Evolutionary conservation across 805 yeast species (phyloP).

Genomic region (Teunomyces kruisii): DNA sequence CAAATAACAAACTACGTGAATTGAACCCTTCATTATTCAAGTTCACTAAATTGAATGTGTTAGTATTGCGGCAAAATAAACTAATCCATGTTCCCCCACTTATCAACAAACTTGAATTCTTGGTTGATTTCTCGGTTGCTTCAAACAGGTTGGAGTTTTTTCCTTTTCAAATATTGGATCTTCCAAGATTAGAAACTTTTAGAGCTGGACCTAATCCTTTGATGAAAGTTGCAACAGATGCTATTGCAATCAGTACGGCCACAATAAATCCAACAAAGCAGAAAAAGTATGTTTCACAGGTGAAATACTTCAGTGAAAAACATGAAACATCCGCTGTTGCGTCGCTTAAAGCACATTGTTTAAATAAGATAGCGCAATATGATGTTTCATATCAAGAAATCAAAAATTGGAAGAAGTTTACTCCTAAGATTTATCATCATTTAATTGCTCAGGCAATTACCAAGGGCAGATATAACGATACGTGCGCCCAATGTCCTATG

Average conservation of each 20-base stretch:
- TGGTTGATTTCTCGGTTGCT: constrained; percentile 53
- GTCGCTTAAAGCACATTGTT: constrained; percentile 46
- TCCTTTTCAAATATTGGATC: constrained; percentile 53
- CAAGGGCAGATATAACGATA: constrained; percentile 49
- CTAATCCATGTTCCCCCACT: constrained; percentile 19
- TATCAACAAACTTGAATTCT: constrained; percentile 21
- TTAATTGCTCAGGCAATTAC: constrained; percentile 53
- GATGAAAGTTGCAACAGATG: constrained; percentile 24
- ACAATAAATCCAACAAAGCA: constrained; percentile 27
- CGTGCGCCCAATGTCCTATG: constrained; percentile 51
- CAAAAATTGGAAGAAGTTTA: constrained; percentile 49
- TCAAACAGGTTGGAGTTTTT: constrained; percentile 50
- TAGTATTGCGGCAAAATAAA: constrained; percentile 50
- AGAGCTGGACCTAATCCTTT: constrained; percentile 56
- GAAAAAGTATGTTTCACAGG: constrained; percentile 22
- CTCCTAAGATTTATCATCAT: constrained; percentile 46
- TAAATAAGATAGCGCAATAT: constrained; percentile 50
- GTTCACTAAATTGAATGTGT: constrained; percentile 48
- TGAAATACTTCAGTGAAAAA: constrained; percentile 22
- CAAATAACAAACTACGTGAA: constrained; percentile 47
- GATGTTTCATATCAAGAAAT: constrained; percentile 56
- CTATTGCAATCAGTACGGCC: constrained; percentile 14
- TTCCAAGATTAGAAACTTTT: constrained; percentile 43
- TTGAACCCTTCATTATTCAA: constrained; percentile 53
- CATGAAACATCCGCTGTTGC: constrained; percentile 32